phyloP scores from a whole-genome alignment of 1,284 basidiomycete species.

The Lentinula novae-zelandiae region DNA sequence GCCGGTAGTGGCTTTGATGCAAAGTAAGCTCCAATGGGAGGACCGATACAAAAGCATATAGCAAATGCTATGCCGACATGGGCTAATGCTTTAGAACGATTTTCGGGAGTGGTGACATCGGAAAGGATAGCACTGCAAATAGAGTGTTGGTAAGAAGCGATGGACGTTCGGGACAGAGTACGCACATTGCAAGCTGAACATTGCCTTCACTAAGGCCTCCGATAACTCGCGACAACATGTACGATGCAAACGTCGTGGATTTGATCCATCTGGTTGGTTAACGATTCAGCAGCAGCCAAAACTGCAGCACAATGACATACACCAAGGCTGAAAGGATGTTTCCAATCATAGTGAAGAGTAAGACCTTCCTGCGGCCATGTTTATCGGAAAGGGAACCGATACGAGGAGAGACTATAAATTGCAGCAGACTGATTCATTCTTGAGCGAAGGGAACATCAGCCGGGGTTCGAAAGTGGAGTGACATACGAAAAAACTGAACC shows the following conservation, averaged over 20 bases:
- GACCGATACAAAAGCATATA: conserved; percentile 85
- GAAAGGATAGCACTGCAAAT: conserved; percentile 76
- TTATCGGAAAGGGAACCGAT: conserved; percentile 83
- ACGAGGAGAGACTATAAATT: conserved; percentile 82
- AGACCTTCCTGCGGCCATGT: conserved; percentile 79
- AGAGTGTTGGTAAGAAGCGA: background rate
- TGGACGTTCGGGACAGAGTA: conserved; percentile 12
- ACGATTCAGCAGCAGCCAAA: background rate
- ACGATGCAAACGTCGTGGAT: conserved; percentile 83
- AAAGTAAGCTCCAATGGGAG: conserved; percentile 81
- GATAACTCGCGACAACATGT: conserved; percentile 83
- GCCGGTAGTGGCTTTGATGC: conserved; percentile 65
- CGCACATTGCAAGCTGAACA: conserved; percentile 77
- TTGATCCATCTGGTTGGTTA: conserved; percentile 68
- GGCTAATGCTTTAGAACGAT: conserved; percentile 81
- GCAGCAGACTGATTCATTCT: conserved; percentile 58
- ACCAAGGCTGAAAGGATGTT: conserved; percentile 83
- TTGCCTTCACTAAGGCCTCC: conserved; percentile 90
- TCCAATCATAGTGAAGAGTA: conserved; percentile 86
- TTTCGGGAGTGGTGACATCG: conserved; percentile 76
- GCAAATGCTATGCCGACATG: conserved; percentile 92
- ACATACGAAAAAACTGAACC: conserved; percentile 86
- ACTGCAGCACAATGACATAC: conserved; percentile 41
- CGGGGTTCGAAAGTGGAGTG: background rate
- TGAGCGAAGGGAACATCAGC: background rate